Conservation (phyloP, 108 stramenopile genomes). For the Schizochytrium sp. region DNA sequence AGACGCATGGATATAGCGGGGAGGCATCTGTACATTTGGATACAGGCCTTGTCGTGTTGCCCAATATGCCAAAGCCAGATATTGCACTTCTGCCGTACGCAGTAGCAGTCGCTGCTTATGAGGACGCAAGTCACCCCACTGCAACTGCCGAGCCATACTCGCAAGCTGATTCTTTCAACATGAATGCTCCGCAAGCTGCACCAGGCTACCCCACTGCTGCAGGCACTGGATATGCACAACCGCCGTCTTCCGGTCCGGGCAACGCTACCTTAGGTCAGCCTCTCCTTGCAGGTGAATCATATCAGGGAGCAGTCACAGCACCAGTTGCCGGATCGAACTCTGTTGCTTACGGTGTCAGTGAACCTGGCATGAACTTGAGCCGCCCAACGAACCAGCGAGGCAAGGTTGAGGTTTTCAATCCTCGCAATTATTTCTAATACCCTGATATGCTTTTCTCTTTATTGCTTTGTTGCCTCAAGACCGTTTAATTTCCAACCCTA, state of each 20-base stretch:
- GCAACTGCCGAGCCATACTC: background rate
- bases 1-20: background rate
- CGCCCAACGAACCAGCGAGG: background rate
- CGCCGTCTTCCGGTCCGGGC: background rate
- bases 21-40: slow-evolving; percentile 6
- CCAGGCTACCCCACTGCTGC: background rate
- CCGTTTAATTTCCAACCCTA: too few relatives aligned
- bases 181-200: background rate
- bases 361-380: background rate
- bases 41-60: slow-evolving; percentile 21
- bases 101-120: slow-evolving; percentile 16
- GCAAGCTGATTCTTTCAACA: background rate
- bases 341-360: background rate
- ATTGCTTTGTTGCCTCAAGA: too few relatives aligned
- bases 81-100: background rate
- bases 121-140: background rate
- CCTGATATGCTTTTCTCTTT: too few relatives aligned
- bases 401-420: slow-evolving; percentile 6
- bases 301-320: background rate
- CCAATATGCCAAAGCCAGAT: slow-evolving; percentile 5
- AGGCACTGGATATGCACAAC: background rate
- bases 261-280: background rate
- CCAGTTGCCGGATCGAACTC: background rate
- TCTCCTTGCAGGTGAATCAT: background rate
- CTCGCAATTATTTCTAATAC: background rate